A percentile compares a stretch with the other conserved stretches of the same genome.
These are phyloP conservation scores for Globisporangium iwayamae DNA, from an alignment of 352 stramenopile species.

Conservation along the genomic window DNA sequence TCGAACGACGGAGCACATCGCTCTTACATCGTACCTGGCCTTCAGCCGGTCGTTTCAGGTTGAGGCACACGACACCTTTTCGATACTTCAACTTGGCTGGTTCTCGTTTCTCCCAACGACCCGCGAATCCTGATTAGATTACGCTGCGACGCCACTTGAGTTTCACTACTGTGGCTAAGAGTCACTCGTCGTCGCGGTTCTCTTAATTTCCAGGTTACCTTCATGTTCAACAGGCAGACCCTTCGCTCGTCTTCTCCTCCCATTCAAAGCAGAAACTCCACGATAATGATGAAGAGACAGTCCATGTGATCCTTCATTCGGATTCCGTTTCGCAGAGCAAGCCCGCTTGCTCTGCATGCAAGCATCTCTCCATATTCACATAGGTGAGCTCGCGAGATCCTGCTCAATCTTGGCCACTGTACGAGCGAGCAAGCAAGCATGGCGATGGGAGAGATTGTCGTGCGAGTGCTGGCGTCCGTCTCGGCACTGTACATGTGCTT, in stretches of 20 bases:
- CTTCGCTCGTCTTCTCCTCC: not conserved
- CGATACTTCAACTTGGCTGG: conserved; percentile 4
- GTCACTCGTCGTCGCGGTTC: not conserved
- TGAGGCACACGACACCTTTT: not conserved
- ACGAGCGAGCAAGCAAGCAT: not conserved
- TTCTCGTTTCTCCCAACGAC: not conserved
- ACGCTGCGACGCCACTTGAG: not conserved
- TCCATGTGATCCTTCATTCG: not conserved
- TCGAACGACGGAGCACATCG: too few species aligned
- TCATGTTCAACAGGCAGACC: not conserved
- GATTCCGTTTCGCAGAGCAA: not conserved
- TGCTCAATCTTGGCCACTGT: not conserved
- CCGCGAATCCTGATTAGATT: not conserved
- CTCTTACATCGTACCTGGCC: too few species aligned
- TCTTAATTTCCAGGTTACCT: not conserved
- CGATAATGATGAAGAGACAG: not conserved
- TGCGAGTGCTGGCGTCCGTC: conserved; percentile 35
- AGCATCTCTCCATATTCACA: not conserved
- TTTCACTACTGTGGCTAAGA: too few species aligned
- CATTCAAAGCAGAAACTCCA: not conserved
- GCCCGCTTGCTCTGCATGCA: not conserved
- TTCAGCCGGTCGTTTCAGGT: not conserved
- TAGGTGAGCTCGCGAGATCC: not conserved
- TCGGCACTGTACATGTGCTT: conserved; percentile 46
- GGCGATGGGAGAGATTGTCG: conserved; percentile 19